Evolutionary conservation across 2,329 filamentous ascomycete genomes (phyloP).

Genomic region (Sporothrix curviconia): DNA sequence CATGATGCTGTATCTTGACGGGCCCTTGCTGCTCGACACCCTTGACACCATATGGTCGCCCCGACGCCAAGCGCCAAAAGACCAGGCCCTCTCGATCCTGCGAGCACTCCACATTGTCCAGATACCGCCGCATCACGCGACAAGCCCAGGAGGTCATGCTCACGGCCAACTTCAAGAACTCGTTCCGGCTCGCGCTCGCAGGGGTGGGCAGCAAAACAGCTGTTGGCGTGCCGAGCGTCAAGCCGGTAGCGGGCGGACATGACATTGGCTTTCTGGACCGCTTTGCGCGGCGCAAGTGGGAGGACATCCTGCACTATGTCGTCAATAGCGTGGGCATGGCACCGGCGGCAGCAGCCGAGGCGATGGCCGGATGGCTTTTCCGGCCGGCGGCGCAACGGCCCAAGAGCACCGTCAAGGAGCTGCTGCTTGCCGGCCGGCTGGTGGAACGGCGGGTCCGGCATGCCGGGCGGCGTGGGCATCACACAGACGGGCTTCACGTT

Average conservation of each 20-base stretch:
- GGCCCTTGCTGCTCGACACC: slow-evolving; percentile 69
- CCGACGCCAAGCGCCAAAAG: slow-evolving; percentile 62
- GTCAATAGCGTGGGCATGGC: slow-evolving; percentile 63
- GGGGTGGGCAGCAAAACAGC: slow-evolving; percentile 79
- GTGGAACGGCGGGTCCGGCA: slow-evolving; percentile 53
- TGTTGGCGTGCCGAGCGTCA: slow-evolving; percentile 80
- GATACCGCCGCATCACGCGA: slow-evolving; percentile 56
- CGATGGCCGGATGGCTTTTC: not conserved
- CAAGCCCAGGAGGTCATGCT: slow-evolving; percentile 67
- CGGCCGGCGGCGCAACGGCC: slow-evolving; percentile 39
- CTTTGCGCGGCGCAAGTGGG: slow-evolving; percentile 86
- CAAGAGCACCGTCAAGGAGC: slow-evolving; percentile 73
- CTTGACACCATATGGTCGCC: slow-evolving; percentile 81
- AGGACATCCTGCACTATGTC: slow-evolving; percentile 91
- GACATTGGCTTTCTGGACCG: slow-evolving; percentile 70
- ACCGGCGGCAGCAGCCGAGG: slow-evolving; percentile 28
- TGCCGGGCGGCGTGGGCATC: slow-evolving; percentile 55
- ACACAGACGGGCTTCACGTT: slow-evolving; percentile 94
- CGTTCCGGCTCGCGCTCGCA: slow-evolving; percentile 78
- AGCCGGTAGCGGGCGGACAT: slow-evolving; percentile 57
- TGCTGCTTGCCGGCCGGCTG: slow-evolving; percentile 73
- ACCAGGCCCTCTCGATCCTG: slow-evolving; percentile 75
- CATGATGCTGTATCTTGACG: slow-evolving; percentile 85
- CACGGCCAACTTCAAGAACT: slow-evolving; percentile 73
- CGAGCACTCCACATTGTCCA: slow-evolving; percentile 80